Percentiles rank a stretch among this genome's conserved stretches.
phyloP scores from a whole-genome alignment of 139 green algal genomes.

The Diplosphaera chodatii region DNA sequence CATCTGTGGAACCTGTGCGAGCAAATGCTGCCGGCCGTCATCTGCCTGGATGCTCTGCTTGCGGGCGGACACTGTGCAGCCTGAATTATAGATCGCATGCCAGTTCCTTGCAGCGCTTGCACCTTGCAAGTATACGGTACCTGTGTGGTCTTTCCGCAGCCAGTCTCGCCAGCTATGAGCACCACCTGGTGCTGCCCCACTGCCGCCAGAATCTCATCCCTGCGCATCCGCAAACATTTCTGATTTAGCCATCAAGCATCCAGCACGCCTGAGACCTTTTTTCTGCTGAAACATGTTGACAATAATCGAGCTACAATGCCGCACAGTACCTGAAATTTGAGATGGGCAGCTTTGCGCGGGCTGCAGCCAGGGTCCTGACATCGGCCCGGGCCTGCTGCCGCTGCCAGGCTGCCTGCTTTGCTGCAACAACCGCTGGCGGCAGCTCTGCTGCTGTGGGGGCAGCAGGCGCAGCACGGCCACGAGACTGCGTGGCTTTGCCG shows the following conservation, averaged over 20 bases:
- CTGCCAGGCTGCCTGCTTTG: conserved; percentile 7
- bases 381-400: not conserved
- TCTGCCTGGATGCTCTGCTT: too few relatives aligned
- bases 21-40: too few relatives aligned
- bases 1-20: conserved; percentile 66
- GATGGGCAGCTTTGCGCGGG: conserved; percentile 34
- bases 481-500: not conserved
- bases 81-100: too few relatives aligned
- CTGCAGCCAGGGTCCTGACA: conserved; percentile 17
- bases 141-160: conserved; percentile 81
- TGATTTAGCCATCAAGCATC: too few relatives aligned
- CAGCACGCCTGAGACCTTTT: too few relatives aligned
- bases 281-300: too few relatives aligned
- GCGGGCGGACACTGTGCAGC: too few relatives aligned
- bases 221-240: too few relatives aligned
- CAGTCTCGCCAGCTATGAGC: conserved; percentile 72
- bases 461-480: not conserved
- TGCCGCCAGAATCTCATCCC: conserved; percentile 30
- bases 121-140: too few relatives aligned
- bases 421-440: not conserved
- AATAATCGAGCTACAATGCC: too few relatives aligned
- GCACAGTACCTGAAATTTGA: conserved; percentile 23
- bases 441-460: not conserved
- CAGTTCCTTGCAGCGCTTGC: too few relatives aligned
- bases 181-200: conserved; percentile 50